Conservation (phyloP, 1,139 yeast genomes). For the Debaryomycetaceae sp. region DNA sequence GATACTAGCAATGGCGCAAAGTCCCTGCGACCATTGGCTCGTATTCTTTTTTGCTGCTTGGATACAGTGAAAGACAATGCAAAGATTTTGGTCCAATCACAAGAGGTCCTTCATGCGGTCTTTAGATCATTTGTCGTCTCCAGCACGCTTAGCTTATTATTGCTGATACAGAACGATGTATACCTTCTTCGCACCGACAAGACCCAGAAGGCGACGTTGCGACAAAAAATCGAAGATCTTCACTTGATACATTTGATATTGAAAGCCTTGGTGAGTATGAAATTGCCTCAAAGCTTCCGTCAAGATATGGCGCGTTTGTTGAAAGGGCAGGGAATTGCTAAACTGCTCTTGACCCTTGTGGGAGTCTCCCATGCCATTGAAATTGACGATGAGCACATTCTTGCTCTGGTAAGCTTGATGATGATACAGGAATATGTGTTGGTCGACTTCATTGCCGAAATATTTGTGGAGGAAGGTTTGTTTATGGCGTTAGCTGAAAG, state of each 20-base stretch:
- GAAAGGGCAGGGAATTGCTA: conserved; percentile 49
- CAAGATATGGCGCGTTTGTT: conserved; percentile 43
- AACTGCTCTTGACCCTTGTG: conserved; percentile 53
- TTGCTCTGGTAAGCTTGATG: conserved; percentile 64
- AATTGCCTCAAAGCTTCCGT: conserved; percentile 39
- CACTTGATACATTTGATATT: conserved; percentile 52
- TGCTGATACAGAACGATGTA: conserved; percentile 47
- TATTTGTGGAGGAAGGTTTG: conserved; percentile 53
- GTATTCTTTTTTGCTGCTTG: conserved; percentile 44
- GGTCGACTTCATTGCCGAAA: conserved; percentile 55
- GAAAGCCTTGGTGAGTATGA: conserved; percentile 43
- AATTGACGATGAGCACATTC: conserved; percentile 51
- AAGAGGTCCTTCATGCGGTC: conserved; percentile 42
- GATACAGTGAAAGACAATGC: conserved; percentile 31
- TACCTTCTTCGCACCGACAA: conserved; percentile 26
- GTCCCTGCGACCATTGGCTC: conserved; percentile 48
- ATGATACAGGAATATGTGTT: conserved; percentile 61
- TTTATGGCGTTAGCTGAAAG: conserved; percentile 66
- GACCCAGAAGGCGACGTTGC: conserved; percentile 20
- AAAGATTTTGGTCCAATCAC: conserved; percentile 33
- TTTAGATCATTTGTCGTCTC: conserved; percentile 50
- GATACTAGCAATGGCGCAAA: conserved; percentile 28
- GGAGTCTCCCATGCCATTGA: conserved; percentile 57
- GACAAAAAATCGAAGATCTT: conserved; percentile 51
- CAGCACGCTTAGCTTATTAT: conserved; percentile 44